Evolutionary conservation across 2,329 filamentous ascomycete genomes (phyloP).

Genomic region (Pestalotiopsis sp.): DNA sequence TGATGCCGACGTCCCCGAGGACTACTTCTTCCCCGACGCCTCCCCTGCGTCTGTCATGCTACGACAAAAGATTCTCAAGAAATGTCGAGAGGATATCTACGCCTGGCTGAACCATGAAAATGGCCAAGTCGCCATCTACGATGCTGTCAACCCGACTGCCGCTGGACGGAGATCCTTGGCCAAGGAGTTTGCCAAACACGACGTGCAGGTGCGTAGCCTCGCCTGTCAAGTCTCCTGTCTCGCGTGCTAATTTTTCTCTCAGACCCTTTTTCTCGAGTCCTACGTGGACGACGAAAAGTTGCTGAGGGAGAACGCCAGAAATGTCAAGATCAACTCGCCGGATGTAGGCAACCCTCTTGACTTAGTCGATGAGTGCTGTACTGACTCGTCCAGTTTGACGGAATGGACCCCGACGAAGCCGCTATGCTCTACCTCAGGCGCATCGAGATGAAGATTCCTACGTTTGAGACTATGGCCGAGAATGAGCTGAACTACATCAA

Average conservation of each 20-base stretch:
- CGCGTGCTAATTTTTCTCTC: slow-evolving; percentile 4
- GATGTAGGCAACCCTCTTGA: slow-evolving; percentile 59
- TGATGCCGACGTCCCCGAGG: slow-evolving; percentile 83
- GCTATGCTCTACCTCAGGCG: slow-evolving; percentile 87
- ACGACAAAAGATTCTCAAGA: slow-evolving; percentile 95
- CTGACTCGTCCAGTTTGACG: slow-evolving; percentile 64
- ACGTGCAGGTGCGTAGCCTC: slow-evolving; percentile 68
- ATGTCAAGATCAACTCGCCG: slow-evolving; percentile 96
- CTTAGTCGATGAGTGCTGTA: neutral
- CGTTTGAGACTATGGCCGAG: slow-evolving; percentile 97
- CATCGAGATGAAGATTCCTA: slow-evolving; percentile 89
- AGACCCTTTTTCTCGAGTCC: slow-evolving; percentile 97
- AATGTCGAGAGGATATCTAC: slow-evolving; percentile 96
- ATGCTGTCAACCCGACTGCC: slow-evolving; percentile 91
- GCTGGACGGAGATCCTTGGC: slow-evolving; percentile 80
- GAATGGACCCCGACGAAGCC: slow-evolving; percentile 89
- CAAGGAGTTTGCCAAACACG: slow-evolving; percentile 97
- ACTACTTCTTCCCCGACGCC: slow-evolving; percentile 97
- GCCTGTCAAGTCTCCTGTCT: neutral
- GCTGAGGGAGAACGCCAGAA: slow-evolving; percentile 93
- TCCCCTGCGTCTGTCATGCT: slow-evolving; percentile 90
- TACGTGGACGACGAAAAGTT: slow-evolving; percentile 92
- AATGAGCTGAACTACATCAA: slow-evolving; percentile 95
- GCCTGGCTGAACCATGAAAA: slow-evolving; percentile 96
- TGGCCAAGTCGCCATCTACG: slow-evolving; percentile 96